These are phyloP conservation scores for Kodamaea kakaduensis DNA, from an alignment of 805 yeast species.

Conservation along the genomic window DNA sequence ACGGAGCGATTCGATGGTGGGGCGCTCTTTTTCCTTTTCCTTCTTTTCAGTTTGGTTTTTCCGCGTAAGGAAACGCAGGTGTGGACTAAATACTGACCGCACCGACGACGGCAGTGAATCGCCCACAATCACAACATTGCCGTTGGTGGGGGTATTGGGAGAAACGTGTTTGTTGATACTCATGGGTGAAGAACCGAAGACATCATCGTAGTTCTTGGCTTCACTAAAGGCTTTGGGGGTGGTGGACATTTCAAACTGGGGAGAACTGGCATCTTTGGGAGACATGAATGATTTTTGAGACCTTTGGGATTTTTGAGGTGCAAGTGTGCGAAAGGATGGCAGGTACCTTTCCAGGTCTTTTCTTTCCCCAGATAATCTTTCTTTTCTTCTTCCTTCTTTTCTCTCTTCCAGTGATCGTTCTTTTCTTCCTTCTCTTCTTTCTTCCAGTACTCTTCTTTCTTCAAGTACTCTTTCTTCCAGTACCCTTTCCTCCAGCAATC, in stretches of 20 bases:
- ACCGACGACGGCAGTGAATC: constrained; percentile 33
- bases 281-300: too few relatives aligned
- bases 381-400: neutral
- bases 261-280: neutral
- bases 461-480: too few relatives aligned
- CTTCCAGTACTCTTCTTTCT: neutral
- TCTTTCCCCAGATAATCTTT: too few relatives aligned
- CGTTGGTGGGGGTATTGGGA: constrained; percentile 24
- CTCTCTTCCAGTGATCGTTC: too few relatives aligned
- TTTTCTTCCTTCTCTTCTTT: neutral
- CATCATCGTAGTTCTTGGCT: neutral
- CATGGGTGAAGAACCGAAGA: constrained; percentile 8
- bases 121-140: constrained; percentile 32
- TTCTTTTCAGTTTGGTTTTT: constrained; percentile 15
- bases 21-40: constrained; percentile 12
- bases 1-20: constrained; percentile 33
- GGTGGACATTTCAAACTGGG: neutral
- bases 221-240: neutral
- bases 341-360: too few relatives aligned
- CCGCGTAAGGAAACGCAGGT: constrained; percentile 31
- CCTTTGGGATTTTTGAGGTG: too few relatives aligned
- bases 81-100: constrained; percentile 36
- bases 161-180: constrained; percentile 9
- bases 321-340: too few relatives aligned
- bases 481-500: too few relatives aligned